Evolutionary conservation across 1,139 yeast genomes (phyloP).

Genomic region (Candida anutae): DNA sequence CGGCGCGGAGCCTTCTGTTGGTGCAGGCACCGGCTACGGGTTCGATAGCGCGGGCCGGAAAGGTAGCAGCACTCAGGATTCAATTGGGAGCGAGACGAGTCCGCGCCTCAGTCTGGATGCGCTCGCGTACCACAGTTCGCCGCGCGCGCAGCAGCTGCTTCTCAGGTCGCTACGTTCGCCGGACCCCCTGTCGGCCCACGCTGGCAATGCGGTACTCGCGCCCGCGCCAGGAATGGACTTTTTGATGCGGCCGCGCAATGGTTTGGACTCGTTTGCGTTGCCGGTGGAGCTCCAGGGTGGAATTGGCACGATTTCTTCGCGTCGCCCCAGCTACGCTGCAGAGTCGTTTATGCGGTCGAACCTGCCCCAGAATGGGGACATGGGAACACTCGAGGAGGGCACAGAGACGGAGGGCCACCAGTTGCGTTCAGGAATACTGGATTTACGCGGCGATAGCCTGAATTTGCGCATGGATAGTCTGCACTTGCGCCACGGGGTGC

Average conservation of each 20-base stretch:
- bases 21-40: too few species aligned
- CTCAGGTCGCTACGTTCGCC: not conserved
- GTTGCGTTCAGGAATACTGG: too few species aligned
- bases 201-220: not conserved
- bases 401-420: too few species aligned
- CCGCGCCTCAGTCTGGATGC: too few species aligned
- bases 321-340: constrained; percentile 62
- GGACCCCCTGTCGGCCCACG: not conserved
- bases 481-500: not conserved
- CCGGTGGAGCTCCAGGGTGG: constrained; percentile 62
- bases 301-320: constrained; percentile 48
- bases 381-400: not conserved
- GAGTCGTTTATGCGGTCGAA: constrained; percentile 42
- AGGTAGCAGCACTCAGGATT: too few species aligned
- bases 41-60: too few species aligned
- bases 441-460: not conserved
- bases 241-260: constrained; percentile 4
- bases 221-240: constrained; percentile 2
- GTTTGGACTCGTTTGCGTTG: constrained; percentile 31
- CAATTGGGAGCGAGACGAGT: too few species aligned
- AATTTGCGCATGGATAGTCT: not conserved
- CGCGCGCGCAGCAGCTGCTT: too few species aligned
- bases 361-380: constrained; percentile 2
- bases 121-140: too few species aligned
- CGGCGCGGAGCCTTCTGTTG: too few species aligned